Base-by-base conservation (phyloP, 1,139 yeast genomes). In the Insectozyma bohioensis region DNA sequence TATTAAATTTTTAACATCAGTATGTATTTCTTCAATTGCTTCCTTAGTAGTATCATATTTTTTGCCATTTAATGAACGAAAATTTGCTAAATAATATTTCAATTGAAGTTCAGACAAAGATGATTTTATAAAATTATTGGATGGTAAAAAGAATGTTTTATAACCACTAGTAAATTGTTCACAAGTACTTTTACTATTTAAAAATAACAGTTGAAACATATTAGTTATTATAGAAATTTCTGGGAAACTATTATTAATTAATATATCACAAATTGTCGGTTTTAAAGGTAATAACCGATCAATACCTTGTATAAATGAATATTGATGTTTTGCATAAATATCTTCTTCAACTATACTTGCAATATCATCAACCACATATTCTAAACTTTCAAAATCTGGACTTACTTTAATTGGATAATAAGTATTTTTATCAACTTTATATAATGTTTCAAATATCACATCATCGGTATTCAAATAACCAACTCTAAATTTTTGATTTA, bases 281-380 rank as follows among this genome's bases (percentile, higher is more conserved):
- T 78, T 75, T 1, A 61, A 33, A 1, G 65, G 63, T 4, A 85
- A 48, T 5, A 80, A 49, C 6, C 61, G 49, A 40, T 81, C 82
- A 3, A 86, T 65, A 0, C 87, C 92, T 41, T 86, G 95, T 6
- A 90, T 78, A 17, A 77, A 76, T 0, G 95, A 83, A 43, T 80
- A 67, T 45, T 80, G 85, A 33, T 80, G 77, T 26, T 75, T 73
- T 2, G 95, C 92, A 37, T 63, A 60, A 28, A 82, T 54, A 51
- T 87, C 87, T 0, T 70, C 54, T 20, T 82, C 87, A 3, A 85
- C 74, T 3, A 87, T 65, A 6, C 61, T 70, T 1, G 72, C 65
- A 1, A 68, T 53, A 14, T 63, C 58, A 47, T 82, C 85, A n/a
- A 79, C 60, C 14, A 59, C 53, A 38, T 58, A 67, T 31, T 63